Percentiles rank a stretch among this genome's conserved stretches.
These are phyloP conservation scores for Kwoniella mangroviensis DNA, from an alignment of 768 basidiomycete genomes.

Conservation along the genomic window DNA sequence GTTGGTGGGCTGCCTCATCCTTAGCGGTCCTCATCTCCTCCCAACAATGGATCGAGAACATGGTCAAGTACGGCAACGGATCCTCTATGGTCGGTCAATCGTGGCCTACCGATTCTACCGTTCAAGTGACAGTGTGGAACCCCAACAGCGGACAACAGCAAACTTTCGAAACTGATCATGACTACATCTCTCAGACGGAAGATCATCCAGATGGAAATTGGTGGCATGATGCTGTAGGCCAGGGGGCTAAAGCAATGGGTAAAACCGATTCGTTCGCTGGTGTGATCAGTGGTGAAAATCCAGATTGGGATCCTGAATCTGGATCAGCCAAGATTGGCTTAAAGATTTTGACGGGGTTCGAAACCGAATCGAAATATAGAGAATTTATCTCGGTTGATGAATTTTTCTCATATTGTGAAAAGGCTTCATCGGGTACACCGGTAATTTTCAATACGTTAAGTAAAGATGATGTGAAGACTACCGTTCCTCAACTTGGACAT, in stretches of 20 bases:
- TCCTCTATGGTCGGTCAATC: slow-evolving; percentile 18
- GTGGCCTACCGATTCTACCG: slow-evolving; percentile 12
- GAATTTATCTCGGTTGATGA: slow-evolving; percentile 13
- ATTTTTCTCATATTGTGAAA: slow-evolving; percentile 12
- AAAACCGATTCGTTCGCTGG: neutral
- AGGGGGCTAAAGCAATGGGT: slow-evolving; percentile 6
- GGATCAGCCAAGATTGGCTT: slow-evolving; percentile 23
- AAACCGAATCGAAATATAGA: neutral
- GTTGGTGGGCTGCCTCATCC: slow-evolving; percentile 40
- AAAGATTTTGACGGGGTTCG: slow-evolving; percentile 21
- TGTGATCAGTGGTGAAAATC: slow-evolving; percentile 3
- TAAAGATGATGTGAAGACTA: slow-evolving; percentile 2
- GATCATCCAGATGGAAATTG: slow-evolving; percentile 25
- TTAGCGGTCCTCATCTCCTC: slow-evolving; percentile 36
- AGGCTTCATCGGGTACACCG: slow-evolving; percentile 10
- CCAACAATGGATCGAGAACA: slow-evolving; percentile 31
- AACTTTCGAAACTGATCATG: slow-evolving; percentile 2
- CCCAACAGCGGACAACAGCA: slow-evolving; percentile 12
- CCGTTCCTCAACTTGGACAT: slow-evolving; percentile 17
- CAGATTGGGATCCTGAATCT: slow-evolving; percentile 10
- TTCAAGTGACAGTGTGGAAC: slow-evolving; percentile 24
- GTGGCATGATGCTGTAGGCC: slow-evolving; percentile 29
- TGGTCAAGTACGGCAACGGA: slow-evolving; percentile 33
- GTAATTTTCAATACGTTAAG: slow-evolving; percentile 23
- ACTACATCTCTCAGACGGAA: slow-evolving; percentile 20